A percentile compares a stretch with the other conserved stretches of the same genome.
These are phyloP conservation scores for Ganoderma lingzhi DNA, from an alignment of 1,284 basidiomycete species.

Conservation along the genomic window DNA sequence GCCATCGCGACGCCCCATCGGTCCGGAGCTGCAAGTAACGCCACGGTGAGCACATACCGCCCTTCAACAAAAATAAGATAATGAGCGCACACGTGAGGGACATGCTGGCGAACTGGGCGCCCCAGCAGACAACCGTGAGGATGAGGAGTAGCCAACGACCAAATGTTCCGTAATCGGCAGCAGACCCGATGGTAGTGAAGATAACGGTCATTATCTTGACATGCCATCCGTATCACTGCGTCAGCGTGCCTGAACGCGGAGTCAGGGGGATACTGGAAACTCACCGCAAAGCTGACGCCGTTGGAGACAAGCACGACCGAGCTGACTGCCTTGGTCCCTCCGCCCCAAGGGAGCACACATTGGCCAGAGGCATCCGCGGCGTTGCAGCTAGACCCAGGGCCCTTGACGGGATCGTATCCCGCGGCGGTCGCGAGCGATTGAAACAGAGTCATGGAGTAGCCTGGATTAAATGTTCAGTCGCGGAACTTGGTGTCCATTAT, in stretches of 20 bases:
- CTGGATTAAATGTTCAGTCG: conserved; percentile 26
- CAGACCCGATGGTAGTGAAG: conserved; percentile 84
- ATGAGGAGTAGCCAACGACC: conserved; percentile 79
- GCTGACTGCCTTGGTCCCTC: conserved; percentile 73
- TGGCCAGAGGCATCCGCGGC: conserved; percentile 62
- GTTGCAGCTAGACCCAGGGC: conserved; percentile 71
- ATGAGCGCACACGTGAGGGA: conserved; percentile 63
- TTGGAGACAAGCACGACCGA: conserved; percentile 81
- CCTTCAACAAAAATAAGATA: conserved; percentile 1
- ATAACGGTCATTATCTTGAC: conserved; percentile 75
- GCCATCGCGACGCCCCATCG: conserved; percentile 82
- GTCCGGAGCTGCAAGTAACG: conserved; percentile 54
- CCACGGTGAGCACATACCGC: background rate
- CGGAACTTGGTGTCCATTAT: background rate
- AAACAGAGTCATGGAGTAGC: conserved; percentile 76
- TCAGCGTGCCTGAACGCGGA: background rate
- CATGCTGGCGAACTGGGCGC: conserved; percentile 80
- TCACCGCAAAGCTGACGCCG: conserved; percentile 77
- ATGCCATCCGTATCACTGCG: background rate
- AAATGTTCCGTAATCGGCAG: conserved; percentile 84
- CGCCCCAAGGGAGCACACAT: conserved; percentile 79
- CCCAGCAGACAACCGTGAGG: conserved; percentile 82
- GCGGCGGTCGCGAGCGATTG: conserved; percentile 74
- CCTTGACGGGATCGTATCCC: conserved; percentile 71
- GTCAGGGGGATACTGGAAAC: conserved; percentile 27